Base-by-base conservation (phyloP, 1,284 basidiomycete genomes). In the Cerioporus squamosus region DNA sequence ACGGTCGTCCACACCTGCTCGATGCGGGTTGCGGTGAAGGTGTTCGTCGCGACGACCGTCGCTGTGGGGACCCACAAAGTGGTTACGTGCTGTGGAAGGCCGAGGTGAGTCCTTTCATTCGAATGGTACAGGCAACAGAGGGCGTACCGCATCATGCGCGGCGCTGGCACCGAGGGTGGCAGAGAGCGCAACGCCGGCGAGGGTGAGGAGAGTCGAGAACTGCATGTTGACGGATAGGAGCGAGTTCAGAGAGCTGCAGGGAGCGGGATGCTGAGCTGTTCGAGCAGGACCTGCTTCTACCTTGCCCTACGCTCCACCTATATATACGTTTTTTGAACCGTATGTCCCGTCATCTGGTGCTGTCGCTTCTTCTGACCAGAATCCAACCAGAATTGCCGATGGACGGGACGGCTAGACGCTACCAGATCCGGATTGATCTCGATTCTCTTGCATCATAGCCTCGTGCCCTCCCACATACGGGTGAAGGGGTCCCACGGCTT, bases 51-150 rank as follows among this genome's bases (percentile, higher is more conserved):
- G 6, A 59, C 57, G n/a, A 58, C 58, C 15, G 63, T 64, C 33
- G 63, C 63, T 5, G 55, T 60, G n/a, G 63, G 63, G 20, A 58
- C 57, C 63, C 60, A 62, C 7, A 64, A 17, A 2, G 63, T 64
- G 23, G 60, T 61, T 5, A 31, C 18, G 20, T 59, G 46, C 59
- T 61, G 33, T 7, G 29, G 6, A 9, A 10, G 36, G 26, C n/a
- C 23, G n/a, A 55, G 48, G 60, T 61, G 17, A 55, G 60, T 44
- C 2, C 33, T 5, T 17, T 10, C 17, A 2, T 9, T 4, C 26
- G 5, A 9, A 3, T 17, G 23, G 8, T 5, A 15, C 7, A 14
- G 12, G n/a, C 18, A 26, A 9, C 0, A 15, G 47, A 15, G 18
- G 6, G 45, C 57, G 26, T 51, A 59, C 60, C n/a, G 44, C 46